Evolutionary conservation across 768 basidiomycete species (phyloP), one percentile per base, ranked within the genome.

Genomic region (Ephemerocybe angulata): DNA sequence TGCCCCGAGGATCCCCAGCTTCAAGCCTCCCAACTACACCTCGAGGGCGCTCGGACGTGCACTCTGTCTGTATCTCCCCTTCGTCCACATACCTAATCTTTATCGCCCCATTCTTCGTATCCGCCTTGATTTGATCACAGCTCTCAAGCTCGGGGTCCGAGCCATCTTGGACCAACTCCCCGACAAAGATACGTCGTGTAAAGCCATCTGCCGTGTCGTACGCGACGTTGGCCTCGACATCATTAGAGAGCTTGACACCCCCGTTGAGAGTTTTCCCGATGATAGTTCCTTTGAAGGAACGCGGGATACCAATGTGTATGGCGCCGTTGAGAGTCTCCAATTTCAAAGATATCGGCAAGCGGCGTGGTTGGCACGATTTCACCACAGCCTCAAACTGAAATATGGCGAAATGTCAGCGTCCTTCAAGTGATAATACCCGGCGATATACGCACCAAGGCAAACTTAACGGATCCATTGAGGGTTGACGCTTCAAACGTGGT

Each of bases 271-370:
- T 63, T 31, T 63, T 66, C 46, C 76, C 60, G 40, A 67, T 65
- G 43, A 77, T 50, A 0, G 69, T 70, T 0, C 77, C 77, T 30
- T 65, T 63, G 66, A 77, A 78, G 19, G 71, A 67, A 28, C 72
- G 71, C 2, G 77, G 76, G 47, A 78, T 57, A 49, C 68, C 64
- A 13, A 77, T 37, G 1, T 59, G 66, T 31, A 77, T 61, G 42
- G 65, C 58, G 19, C 76, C 76, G 41, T 71, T 67, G 7, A 56
- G 52, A 1, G 67, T 55, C 6, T 60, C 50, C 11, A 64, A 67
- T 21, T 54, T 55, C 17, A 74, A 53, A 3, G 62, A 52, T 27
- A 75, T 64, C 0, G 63, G 56, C 11, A 64, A 57, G 13, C 70
- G 64, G 24, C 59, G 59, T 8, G 47, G 50, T n/a, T n/a, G n/a